Conservation (phyloP, 768 basidiomycete species). For the Scleroderma citrinum region DNA sequence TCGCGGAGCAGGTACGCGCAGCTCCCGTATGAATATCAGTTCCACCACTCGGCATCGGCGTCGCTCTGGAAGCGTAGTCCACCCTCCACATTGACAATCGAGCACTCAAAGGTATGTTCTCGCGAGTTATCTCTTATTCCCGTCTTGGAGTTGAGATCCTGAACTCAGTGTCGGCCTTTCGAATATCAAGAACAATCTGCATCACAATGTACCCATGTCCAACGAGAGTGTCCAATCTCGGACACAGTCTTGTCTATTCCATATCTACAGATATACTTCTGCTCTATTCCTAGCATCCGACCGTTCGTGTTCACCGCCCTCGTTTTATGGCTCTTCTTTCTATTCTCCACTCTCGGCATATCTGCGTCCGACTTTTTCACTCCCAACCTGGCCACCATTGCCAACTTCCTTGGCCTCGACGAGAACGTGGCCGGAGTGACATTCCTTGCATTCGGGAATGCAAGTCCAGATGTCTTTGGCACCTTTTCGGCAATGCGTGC, state of each 20-base stretch:
- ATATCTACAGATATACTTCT: constrained; percentile 70
- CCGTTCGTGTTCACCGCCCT: constrained; percentile 59
- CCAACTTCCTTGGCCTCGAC: constrained; percentile 77
- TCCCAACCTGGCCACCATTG: constrained; percentile 89
- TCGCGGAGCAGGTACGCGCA: constrained; percentile 51
- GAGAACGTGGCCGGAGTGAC: constrained; percentile 97
- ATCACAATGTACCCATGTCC: constrained; percentile 61
- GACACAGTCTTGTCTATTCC: constrained; percentile 64
- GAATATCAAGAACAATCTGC: constrained; percentile 37
- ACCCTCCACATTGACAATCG: neutral
- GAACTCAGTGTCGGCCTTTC: constrained; percentile 59
- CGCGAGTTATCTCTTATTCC: neutral
- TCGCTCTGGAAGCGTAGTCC: constrained; percentile 9
- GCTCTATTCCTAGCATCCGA: constrained; percentile 47
- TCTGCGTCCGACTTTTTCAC: constrained; percentile 97
- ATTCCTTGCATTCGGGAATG: constrained; percentile 95
- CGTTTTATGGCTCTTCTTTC: constrained; percentile 77
- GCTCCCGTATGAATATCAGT: constrained; percentile 5
- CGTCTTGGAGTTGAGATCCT: neutral
- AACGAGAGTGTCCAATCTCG: constrained; percentile 47
- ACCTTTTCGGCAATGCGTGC: constrained; percentile 91
- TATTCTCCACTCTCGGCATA: constrained; percentile 95
- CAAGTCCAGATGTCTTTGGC: constrained; percentile 93
- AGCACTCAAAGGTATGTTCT: constrained; percentile 8
- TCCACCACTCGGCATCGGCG: neutral